These are phyloP conservation scores for Hemisphaericaspora nanyangensis DNA, from an alignment of 805 yeast genomes.

Conservation along the genomic window DNA sequence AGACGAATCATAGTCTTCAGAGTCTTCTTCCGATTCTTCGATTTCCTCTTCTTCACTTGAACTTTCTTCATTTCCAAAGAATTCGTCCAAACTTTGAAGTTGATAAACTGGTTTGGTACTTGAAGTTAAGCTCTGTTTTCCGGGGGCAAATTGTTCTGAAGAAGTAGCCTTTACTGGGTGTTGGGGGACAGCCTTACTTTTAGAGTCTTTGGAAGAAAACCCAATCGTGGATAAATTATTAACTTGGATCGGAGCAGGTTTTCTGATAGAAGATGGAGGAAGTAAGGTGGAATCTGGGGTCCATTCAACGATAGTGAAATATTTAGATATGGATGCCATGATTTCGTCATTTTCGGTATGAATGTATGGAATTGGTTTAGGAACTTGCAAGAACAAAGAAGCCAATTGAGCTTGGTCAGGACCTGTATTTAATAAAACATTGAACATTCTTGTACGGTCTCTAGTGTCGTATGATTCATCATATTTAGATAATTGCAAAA, in stretches of 20 bases:
- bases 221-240: slow-evolving; percentile 15
- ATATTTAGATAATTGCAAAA: slow-evolving; percentile 61
- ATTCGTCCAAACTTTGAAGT: slow-evolving; percentile 82
- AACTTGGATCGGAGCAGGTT: slow-evolving; percentile 16
- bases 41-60: slow-evolving; percentile 10
- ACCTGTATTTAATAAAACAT: slow-evolving; percentile 52
- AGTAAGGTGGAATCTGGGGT: slow-evolving; percentile 21
- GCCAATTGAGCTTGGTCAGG: slow-evolving; percentile 53
- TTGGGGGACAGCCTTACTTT: slow-evolving; percentile 18
- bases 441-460: slow-evolving; percentile 76
- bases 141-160: slow-evolving; percentile 13
- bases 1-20: slow-evolving; percentile 7
- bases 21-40: slow-evolving; percentile 10
- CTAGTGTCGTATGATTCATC: slow-evolving; percentile 76
- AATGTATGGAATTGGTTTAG: slow-evolving; percentile 61
- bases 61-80: slow-evolving; percentile 46
- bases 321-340: slow-evolving; percentile 12
- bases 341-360: slow-evolving; percentile 11
- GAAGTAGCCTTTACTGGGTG: slow-evolving; percentile 21
- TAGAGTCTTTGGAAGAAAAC: slow-evolving; percentile 11
- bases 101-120: slow-evolving; percentile 39
- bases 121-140: slow-evolving; percentile 1
- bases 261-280: slow-evolving; percentile 31
- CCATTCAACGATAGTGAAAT: slow-evolving; percentile 44
- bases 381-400: slow-evolving; percentile 67